phyloP scores from a whole-genome alignment of 2,329 filamentous ascomycete genomes.

The Xylariaceae sp. region DNA sequence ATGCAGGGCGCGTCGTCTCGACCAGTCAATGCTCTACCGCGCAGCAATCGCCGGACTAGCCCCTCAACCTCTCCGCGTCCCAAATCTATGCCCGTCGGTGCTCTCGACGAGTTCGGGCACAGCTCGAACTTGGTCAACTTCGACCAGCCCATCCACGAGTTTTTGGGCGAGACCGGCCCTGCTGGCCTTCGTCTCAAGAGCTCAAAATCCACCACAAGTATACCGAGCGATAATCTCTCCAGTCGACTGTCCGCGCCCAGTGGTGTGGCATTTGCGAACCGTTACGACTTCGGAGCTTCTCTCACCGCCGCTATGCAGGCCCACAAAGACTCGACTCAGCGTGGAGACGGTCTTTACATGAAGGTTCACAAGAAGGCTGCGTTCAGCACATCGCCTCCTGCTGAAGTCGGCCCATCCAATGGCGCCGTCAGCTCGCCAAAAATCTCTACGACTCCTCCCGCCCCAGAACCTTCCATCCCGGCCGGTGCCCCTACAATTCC shows the following conservation, averaged over 20 bases:
- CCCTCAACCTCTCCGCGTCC: slow-evolving; percentile 41
- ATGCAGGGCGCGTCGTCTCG: slow-evolving; percentile 47
- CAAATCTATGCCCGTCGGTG: slow-evolving; percentile 51
- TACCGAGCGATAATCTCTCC: slow-evolving; percentile 59
- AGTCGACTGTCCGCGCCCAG: slow-evolving; percentile 50
- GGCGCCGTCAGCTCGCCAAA: background rate
- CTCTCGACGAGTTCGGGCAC: slow-evolving; percentile 68
- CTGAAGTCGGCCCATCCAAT: slow-evolving; percentile 9
- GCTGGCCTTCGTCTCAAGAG: slow-evolving; percentile 65
- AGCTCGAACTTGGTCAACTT: slow-evolving; percentile 52
- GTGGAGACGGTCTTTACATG: slow-evolving; percentile 51
- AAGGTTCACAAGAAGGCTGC: slow-evolving; percentile 42
- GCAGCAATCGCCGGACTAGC: slow-evolving; percentile 57
- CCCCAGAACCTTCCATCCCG: slow-evolving; percentile 4
- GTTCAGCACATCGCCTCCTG: slow-evolving; percentile 13
- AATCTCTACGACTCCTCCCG: background rate
- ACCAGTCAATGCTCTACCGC: slow-evolving; percentile 54
- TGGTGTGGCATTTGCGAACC: slow-evolving; percentile 78
- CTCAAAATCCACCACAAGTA: slow-evolving; percentile 57
- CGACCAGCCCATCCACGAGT: slow-evolving; percentile 55
- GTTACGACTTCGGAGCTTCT: slow-evolving; percentile 95
- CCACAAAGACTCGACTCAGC: slow-evolving; percentile 59
- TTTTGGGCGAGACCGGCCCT: slow-evolving; percentile 59
- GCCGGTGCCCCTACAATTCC: slow-evolving; percentile 19
- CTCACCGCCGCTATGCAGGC: slow-evolving; percentile 76